These are phyloP conservation scores for Russula virescens DNA, from an alignment of 768 basidiomycete species.

Conservation along the genomic window DNA sequence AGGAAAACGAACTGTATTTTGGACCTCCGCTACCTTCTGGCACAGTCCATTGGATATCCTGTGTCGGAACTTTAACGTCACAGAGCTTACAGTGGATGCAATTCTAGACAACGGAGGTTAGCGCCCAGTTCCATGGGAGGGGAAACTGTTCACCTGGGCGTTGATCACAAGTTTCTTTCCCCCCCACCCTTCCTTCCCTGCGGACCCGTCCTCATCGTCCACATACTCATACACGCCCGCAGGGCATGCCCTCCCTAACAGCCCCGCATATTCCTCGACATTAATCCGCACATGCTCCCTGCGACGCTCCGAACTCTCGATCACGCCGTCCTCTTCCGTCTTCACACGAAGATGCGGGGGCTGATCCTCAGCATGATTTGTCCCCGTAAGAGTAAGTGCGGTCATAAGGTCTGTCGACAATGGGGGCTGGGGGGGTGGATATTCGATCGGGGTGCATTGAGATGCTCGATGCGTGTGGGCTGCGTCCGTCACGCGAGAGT, in stretches of 20 bases:
- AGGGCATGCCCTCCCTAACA: conserved; percentile 87
- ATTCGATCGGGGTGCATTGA: conserved; percentile 68
- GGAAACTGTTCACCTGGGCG: conserved; percentile 61
- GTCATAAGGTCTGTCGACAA: conserved; percentile 92
- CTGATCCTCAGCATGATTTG: conserved; percentile 97
- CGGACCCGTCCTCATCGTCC: conserved; percentile 45
- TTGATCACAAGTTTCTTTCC: conserved; percentile 95
- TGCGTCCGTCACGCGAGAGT: conserved; percentile 54
- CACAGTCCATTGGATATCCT: conserved; percentile 96
- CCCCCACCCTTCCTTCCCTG: conserved; percentile 54
- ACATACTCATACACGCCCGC: conserved; percentile 98
- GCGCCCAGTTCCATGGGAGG: conserved; percentile 7
- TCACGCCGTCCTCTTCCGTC: conserved; percentile 28
- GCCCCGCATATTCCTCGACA: conserved; percentile 72
- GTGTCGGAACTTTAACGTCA: conserved; percentile 92
- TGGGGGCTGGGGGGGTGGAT: conserved; percentile 83
- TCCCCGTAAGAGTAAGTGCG: conserved; percentile 82
- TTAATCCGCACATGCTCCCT: conserved; percentile 70
- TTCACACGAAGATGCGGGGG: conserved; percentile 80
- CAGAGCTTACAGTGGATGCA: conserved; percentile 95
- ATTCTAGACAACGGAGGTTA: conserved; percentile 48
- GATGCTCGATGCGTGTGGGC: conserved; percentile 63
- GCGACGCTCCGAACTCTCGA: conserved; percentile 42
- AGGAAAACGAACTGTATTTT: conserved; percentile 68
- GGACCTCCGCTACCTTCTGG: conserved; percentile 97